Evolutionary conservation across 345 rosid genomes (phyloP), one percentile per base, ranked within the genome.

Genomic region (Gossypium rotundifolium): DNA sequence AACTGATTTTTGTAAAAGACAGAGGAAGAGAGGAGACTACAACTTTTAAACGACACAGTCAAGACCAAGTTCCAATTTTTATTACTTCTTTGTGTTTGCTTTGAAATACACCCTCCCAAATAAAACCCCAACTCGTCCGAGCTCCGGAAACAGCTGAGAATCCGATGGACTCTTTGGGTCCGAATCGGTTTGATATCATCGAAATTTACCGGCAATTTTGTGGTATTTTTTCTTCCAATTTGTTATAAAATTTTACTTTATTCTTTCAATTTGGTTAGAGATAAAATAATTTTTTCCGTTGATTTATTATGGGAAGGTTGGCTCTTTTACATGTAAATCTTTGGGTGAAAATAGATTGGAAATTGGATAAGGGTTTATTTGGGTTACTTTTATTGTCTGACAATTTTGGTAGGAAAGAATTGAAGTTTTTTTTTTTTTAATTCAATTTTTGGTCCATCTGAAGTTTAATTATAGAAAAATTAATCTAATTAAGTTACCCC

Each of bases 191-290:
- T 38, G 87, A 88, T 72, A 78, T 91, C 53, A 81, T 83, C 76
- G 83, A 86, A 79, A 84, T 91, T 79, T 91, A 89, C 79, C 72
- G 76, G 16, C 86, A 81, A 79, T 89, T 77, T 72, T 83, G 87
- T 66, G 91, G 94, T 89, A 84, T 45, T 38, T 20, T 27, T 6
- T 46, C 69, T 40, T 11, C 4, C 17, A 2, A 11, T 38, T 66
- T 68, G 2, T 74, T 23, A 58, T 72, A 9, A 27, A 64, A 25
- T 49, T 51, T 70, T 25, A 18, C 66, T 64, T 14, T 27, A 63
- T 57, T 49, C 0, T 49, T 25, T 44, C 12, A 11, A 18, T 48
- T 29, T 33, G 9, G 55, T 46, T 9, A 3, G 1, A 5, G 40
- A 33, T 4, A 66, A 16, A 45, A 23, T 45, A 27, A 18, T 3